Evolutionary conservation across 1,284 basidiomycete species (phyloP).

Genomic region (Cryptococcus sp.): DNA sequence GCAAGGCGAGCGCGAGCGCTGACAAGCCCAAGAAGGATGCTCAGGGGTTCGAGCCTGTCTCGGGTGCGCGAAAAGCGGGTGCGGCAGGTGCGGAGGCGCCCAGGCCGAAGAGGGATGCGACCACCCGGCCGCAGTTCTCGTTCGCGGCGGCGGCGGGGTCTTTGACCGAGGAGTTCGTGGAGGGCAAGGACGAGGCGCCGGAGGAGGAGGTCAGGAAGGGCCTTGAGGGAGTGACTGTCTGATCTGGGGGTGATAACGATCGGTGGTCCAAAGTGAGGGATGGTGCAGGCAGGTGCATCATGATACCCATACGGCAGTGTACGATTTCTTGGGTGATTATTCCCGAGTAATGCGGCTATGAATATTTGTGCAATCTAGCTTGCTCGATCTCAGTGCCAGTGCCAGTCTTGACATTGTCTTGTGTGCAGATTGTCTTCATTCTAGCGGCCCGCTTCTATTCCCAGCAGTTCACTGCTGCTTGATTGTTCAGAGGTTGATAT

Average conservation of each 20-base stretch:
- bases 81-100: conserved; percentile 12
- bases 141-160: conserved; percentile 45
- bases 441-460: too few species aligned
- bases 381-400: background rate
- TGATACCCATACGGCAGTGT: too few species aligned
- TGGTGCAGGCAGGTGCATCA: too few species aligned
- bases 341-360: background rate
- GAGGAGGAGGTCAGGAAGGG: conserved; percentile 21
- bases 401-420: too few species aligned
- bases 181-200: conserved; percentile 14
- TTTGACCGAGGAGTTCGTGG: conserved; percentile 19
- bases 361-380: background rate
- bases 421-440: too few species aligned
- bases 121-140: conserved; percentile 37
- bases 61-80: conserved; percentile 30
- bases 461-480: too few species aligned
- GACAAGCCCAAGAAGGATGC: conserved; percentile 4
- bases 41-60: conserved; percentile 9
- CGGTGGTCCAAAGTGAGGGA: background rate
- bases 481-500: too few species aligned
- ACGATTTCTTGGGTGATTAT: too few species aligned
- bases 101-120: conserved; percentile 28
- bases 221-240: conserved; percentile 29
- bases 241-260: background rate
- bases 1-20: conserved; percentile 6